These are phyloP conservation scores for Phycomyces nitens DNA, from an alignment of 192 early-diverging fungal species.

Conservation along the genomic window DNA sequence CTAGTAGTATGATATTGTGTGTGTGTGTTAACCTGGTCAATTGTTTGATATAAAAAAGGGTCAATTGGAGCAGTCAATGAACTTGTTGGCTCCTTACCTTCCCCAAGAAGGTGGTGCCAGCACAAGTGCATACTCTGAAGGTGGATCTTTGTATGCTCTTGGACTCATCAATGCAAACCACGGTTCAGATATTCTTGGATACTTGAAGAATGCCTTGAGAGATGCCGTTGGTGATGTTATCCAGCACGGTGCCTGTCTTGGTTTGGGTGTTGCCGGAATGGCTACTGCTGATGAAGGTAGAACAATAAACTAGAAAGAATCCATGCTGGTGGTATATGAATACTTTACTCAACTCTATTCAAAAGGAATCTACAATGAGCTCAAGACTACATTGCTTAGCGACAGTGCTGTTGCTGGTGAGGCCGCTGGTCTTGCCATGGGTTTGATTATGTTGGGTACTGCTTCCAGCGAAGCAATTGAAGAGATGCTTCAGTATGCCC, in stretches of 20 bases:
- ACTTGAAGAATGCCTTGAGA: constrained; percentile 78
- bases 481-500: constrained; percentile 97
- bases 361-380: constrained; percentile 82
- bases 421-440: constrained; percentile 94
- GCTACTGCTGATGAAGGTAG: constrained; percentile 83
- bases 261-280: constrained; percentile 95
- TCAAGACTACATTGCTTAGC: constrained; percentile 84
- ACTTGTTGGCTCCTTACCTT: constrained; percentile 87
- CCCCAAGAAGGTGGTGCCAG: constrained; percentile 86
- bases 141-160: constrained; percentile 95
- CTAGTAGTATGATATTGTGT: not conserved
- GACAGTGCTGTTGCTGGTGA: constrained; percentile 98
- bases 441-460: constrained; percentile 96
- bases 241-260: constrained; percentile 95
- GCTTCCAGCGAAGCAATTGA: constrained; percentile 74
- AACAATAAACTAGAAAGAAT: not conserved
- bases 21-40: not conserved
- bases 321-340: too few species aligned
- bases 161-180: constrained; percentile 98
- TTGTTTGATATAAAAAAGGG: constrained; percentile 47
- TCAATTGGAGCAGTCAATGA: constrained; percentile 82
- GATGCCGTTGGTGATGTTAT: constrained; percentile 82
- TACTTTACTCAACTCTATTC: too few species aligned
- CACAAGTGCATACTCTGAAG: constrained; percentile 88
- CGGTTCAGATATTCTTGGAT: constrained; percentile 75